Conservation (phyloP, 768 basidiomycete genomes). For the Rhodotorula kratochvilovae region DNA sequence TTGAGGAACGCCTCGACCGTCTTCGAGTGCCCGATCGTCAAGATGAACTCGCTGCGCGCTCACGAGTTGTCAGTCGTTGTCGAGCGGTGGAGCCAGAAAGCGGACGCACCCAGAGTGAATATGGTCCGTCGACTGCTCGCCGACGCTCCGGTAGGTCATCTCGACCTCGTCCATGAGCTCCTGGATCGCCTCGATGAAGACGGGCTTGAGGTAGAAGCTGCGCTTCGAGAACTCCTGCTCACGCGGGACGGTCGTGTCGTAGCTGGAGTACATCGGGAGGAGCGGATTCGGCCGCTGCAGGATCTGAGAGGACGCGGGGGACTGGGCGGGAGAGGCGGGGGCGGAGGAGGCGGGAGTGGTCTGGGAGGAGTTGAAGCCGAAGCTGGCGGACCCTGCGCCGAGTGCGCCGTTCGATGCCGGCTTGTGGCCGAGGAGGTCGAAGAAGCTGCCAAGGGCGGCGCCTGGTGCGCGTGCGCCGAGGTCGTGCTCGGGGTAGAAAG, state of each 20-base stretch:
- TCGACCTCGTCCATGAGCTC: conserved; percentile 94
- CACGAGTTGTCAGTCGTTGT: not conserved
- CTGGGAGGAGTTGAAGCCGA: not conserved
- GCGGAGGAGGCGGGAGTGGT: conserved; percentile 7
- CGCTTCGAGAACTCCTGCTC: conserved; percentile 47
- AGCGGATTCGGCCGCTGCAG: conserved; percentile 22
- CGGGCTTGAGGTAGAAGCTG: conserved; percentile 63
- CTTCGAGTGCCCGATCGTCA: conserved; percentile 87
- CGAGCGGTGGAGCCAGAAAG: not conserved
- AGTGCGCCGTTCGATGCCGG: conserved; percentile 1
- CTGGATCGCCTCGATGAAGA: conserved; percentile 93
- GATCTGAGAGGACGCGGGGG: conserved; percentile 18
- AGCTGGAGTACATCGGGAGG: not conserved
- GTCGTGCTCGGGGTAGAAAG: conserved; percentile 34
- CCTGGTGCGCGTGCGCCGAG: conserved; percentile 16
- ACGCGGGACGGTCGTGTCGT: conserved; percentile 20
- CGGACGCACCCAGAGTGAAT: conserved; percentile 89
- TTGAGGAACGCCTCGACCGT: conserved; percentile 93
- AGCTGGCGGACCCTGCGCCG: not conserved
- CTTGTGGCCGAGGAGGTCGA: conserved; percentile 38
- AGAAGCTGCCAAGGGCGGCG: conserved; percentile 29
- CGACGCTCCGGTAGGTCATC: conserved; percentile 89
- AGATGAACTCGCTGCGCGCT: conserved; percentile 73
- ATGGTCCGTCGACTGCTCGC: conserved; percentile 89
- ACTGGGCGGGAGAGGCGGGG: conserved; percentile 5